Conservation (phyloP, 1,139 yeast species). For the Saccharomyces pastorianus region DNA sequence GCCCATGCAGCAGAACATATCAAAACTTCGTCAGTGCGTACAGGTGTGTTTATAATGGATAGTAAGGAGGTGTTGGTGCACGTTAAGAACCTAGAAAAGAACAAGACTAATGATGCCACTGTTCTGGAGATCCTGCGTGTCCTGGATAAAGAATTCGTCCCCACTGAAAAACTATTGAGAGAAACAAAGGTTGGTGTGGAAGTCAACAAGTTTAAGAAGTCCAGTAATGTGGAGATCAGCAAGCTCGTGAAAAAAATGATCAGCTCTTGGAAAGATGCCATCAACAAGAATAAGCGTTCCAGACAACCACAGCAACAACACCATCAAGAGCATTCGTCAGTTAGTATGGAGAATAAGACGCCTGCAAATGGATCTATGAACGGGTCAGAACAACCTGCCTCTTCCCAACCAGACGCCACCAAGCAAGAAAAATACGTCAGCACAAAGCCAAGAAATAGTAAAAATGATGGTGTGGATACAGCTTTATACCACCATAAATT, state of each 20-base stretch:
- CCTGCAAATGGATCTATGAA: slow-evolving; percentile 6
- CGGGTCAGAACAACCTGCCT: background rate
- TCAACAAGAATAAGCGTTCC: slow-evolving; percentile 59
- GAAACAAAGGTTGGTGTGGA: slow-evolving; percentile 98
- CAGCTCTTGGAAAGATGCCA: slow-evolving; percentile 83
- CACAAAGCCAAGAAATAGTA: slow-evolving; percentile 60
- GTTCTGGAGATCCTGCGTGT: slow-evolving; percentile 59
- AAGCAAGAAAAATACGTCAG: slow-evolving; percentile 34
- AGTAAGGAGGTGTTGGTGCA: slow-evolving; percentile 65
- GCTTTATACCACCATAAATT: slow-evolving; percentile 63
- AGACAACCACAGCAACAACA: slow-evolving; percentile 16
- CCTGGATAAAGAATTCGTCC: slow-evolving; percentile 62
- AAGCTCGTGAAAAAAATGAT: slow-evolving; percentile 74
- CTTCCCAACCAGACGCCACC: slow-evolving; percentile 7
- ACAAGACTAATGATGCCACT: slow-evolving; percentile 52
- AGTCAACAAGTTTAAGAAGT: slow-evolving; percentile 78
- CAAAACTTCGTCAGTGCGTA: background rate
- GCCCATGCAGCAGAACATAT: background rate
- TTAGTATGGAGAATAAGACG: slow-evolving; percentile 6
- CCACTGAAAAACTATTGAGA: slow-evolving; percentile 76
- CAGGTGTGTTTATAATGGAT: slow-evolving; percentile 42
- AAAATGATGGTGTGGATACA: slow-evolving; percentile 71
- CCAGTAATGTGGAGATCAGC: slow-evolving; percentile 56
- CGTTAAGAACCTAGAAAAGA: slow-evolving; percentile 65
- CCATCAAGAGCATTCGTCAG: slow-evolving; percentile 9